Evolutionary conservation across 805 yeast species (phyloP).

Genomic region (Wickerhamiella lipophila): DNA sequence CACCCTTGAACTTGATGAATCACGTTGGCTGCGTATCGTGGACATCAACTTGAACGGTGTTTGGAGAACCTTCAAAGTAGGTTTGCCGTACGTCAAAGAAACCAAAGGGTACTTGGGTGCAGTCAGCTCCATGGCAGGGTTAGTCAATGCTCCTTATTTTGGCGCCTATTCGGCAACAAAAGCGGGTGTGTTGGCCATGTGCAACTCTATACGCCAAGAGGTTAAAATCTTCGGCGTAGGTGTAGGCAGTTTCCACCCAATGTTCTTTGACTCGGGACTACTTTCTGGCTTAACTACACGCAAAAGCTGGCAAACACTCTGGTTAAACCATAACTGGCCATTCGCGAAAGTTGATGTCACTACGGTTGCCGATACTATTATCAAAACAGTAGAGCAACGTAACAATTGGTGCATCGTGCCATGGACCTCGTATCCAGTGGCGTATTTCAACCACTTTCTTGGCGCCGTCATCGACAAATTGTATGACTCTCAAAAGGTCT

Average conservation of each 20-base stretch:
- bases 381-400: neutral
- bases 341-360: neutral
- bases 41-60: conserved; percentile 6
- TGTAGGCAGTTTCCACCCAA: conserved; percentile 8
- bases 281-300: conserved; percentile 34
- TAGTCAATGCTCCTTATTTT: neutral
- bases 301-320: neutral
- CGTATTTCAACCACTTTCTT: neutral
- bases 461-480: neutral
- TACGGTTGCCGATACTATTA: neutral
- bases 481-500: neutral
- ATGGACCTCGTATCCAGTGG: neutral
- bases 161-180: conserved; percentile 4
- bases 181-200: neutral
- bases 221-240: neutral
- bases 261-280: conserved; percentile 6
- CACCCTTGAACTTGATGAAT: neutral
- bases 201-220: conserved; percentile 8
- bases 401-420: neutral
- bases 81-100: conserved; percentile 6
- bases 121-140: conserved; percentile 6
- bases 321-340: neutral
- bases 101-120: conserved; percentile 6
- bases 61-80: conserved; percentile 7
- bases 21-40: neutral